Base-by-base conservation (phyloP, 371 early-diverging fungal species). In the Lichtheimia corymbifera region DNA sequence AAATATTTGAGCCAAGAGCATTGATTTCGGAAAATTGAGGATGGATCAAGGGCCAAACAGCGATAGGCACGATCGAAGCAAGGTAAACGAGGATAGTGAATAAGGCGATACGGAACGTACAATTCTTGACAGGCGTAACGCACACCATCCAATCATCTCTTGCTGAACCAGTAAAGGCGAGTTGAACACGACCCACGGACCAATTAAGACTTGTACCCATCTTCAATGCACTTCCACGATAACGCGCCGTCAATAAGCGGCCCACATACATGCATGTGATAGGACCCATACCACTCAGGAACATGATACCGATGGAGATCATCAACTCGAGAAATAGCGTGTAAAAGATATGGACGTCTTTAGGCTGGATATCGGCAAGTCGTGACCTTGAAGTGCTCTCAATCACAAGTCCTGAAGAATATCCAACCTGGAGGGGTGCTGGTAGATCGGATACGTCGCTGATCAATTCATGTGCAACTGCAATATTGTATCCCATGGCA, bases 71-170 rank as follows among this genome's bases (percentile, higher is more conserved):
- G 11, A 47, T 5, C 5, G 47, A 18, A 7, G 47, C n/a, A n/a
- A 47, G 22, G 2, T 7, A 47, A n/a, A 22, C 47, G 12, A 47
- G 47, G 17, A 47, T 5, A 17, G n/a, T 22, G 47, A 47, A 47
- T 0, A n/a, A 17, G 18, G 1, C 47, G 7, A 47, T 47, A 5
- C n/a, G n/a, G 17, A 2, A 9, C 2, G n/a, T n/a, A 47, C n/a
- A 6, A n/a, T 47, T n/a, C 18, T n/a, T n/a, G 18, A 47, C 47
- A 22, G 47, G 47, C 11, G 47, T 47, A 17, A 47, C 9, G 11
- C 47, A 47, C 7, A 22, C 47, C 47, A 47, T 47, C 47, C 47
- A 47, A 22, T 47, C 47, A 47, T 47, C 47, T 47, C 47, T n/a
- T 22, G 47, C 47, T 22, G 22, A 22, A 22, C 47, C 47, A 0